These are phyloP conservation scores for Barnettozyma botsteinii DNA, from an alignment of 805 yeast genomes.

Conservation along the genomic window DNA sequence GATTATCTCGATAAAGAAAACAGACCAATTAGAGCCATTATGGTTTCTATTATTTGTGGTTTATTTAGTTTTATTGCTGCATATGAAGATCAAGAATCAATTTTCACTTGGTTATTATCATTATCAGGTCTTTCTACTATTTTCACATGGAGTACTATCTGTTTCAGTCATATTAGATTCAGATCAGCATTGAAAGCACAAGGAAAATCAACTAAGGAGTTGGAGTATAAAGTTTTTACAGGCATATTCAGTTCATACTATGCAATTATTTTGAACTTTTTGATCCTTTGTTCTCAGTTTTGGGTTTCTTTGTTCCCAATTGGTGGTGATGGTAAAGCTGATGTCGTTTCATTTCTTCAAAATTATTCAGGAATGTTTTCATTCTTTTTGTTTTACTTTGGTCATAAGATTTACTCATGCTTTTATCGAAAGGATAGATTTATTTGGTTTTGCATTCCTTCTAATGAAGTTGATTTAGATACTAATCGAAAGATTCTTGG, in stretches of 20 bases:
- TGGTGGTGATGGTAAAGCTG: constrained; percentile 34
- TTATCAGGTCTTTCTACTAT: constrained; percentile 57
- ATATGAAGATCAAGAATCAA: constrained; percentile 49
- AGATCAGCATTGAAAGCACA: constrained; percentile 53
- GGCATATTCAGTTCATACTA: constrained; percentile 50
- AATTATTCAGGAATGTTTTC: constrained; percentile 46
- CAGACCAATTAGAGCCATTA: constrained; percentile 53
- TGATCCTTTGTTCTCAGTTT: constrained; percentile 54
- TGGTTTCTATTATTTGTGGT: constrained; percentile 47
- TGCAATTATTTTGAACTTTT: constrained; percentile 42
- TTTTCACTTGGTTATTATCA: constrained; percentile 60
- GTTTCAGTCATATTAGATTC: constrained; percentile 51
- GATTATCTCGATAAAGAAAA: constrained; percentile 53
- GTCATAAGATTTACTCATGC: constrained; percentile 47
- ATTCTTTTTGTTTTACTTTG: constrained; percentile 39
- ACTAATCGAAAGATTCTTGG: constrained; percentile 42
- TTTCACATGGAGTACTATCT: constrained; percentile 58
- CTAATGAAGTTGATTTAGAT: constrained; percentile 38
- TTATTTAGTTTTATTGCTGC: constrained; percentile 64
- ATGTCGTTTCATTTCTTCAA: constrained; percentile 43
- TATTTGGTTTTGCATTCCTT: constrained; percentile 28
- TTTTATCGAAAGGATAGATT: constrained; percentile 21
- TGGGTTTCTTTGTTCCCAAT: constrained; percentile 63
- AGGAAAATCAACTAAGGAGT: constrained; percentile 43
- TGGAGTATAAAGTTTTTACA: constrained; percentile 46